Percentiles rank a stretch among this genome's conserved stretches.
Conservation (phyloP, 192 early-diverging fungal species). For the Backusella morwellensis region DNA sequence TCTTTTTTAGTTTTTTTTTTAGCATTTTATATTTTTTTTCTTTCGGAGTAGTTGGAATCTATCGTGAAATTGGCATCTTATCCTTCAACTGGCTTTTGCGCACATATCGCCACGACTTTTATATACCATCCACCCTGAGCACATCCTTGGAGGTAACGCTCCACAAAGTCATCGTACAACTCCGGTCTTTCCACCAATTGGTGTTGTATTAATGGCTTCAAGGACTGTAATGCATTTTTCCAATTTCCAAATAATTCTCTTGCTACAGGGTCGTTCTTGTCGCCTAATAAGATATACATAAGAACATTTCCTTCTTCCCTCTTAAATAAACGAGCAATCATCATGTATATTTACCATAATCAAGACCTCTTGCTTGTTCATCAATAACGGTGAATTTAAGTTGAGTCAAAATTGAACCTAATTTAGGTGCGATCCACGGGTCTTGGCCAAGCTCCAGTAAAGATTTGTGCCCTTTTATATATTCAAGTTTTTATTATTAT, state of each 20-base stretch:
- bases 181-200: neutral
- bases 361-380: constrained; percentile 1
- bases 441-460: constrained; percentile 21
- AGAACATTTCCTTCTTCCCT: neutral
- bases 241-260: constrained; percentile 27
- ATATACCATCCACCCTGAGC: constrained; percentile 1
- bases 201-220: constrained; percentile 14
- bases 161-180: constrained; percentile 7
- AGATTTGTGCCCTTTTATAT: constrained; percentile 3
- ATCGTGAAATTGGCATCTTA: neutral
- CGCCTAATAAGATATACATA: constrained; percentile 3
- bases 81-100: constrained; percentile 12
- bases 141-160: constrained; percentile 16
- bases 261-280: constrained; percentile 2
- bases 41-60: neutral
- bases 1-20: neutral
- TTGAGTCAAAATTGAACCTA: constrained; percentile 8
- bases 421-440: constrained; percentile 16
- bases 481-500: neutral
- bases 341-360: constrained; percentile 1
- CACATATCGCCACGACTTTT: neutral
- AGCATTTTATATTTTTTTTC: neutral
- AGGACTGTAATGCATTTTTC: constrained; percentile 14
- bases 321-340: no score
- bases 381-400: constrained; percentile 11